Evolutionary conservation across 1,284 basidiomycete genomes (phyloP), one percentile per base, ranked within the genome.

Genomic region (Ustilago crameri): DNA sequence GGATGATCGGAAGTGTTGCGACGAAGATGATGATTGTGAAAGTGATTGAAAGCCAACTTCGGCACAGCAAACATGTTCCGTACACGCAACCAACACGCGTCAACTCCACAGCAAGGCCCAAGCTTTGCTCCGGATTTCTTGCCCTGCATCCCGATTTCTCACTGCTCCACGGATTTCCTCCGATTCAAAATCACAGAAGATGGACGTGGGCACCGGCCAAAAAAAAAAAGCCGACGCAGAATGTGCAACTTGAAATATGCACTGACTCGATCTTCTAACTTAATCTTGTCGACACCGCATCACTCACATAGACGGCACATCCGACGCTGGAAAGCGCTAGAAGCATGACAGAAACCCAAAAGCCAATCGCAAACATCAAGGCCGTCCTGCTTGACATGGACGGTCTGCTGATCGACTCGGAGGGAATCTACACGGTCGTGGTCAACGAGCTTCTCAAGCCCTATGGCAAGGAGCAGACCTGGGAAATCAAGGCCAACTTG

Each of bases 401-500:
- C 65, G 82, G 82, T 34, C 72, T 84, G 23, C 67, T 84, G 41
- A 76, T 84, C 51, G 81, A 84, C 51, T 75, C 72, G 24, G 82
- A 84, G 45, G 67, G 75, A 40, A 77, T 82, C 55, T 83, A 83
- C 58, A 83, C 82, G 26, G 66, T 60, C 4, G 79, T 82, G 23
- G 82, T 82, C 54, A 84, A 84, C 51, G 76, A 82, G 35, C 66
- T 83, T 7, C 64, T 84, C 23, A 54, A 41, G 22, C 82, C 82
- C 1, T 81, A 82, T 43, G 81, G 81, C 37, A 83, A 82, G 48
- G 71, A 82, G 60, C 79, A 82, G 66, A 80, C 78, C 2, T 84
- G 82, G 82, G 80, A 76, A 41, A 82, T 84, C 79, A 84, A 84
- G 62, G 67, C 76, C 24, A 68, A 69, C 43, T 67, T 84, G 2